Conservation (phyloP, 1,284 basidiomycete genomes). For the Trametes versicolor region DNA sequence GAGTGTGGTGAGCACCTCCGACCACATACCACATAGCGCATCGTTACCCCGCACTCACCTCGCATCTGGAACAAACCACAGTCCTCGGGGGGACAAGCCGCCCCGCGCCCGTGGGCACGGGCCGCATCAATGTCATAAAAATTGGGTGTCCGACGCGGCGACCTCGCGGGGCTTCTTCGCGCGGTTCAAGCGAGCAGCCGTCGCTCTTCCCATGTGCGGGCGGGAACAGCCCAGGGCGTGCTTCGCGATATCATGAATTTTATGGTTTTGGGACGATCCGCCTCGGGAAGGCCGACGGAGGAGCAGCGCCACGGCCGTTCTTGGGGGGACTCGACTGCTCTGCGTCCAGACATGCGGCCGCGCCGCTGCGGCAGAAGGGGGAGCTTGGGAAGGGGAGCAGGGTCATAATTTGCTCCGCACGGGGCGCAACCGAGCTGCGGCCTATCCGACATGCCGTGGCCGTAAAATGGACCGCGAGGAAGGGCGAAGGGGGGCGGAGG, state of each 20-base stretch:
- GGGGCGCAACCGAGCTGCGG: neutral
- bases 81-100: neutral
- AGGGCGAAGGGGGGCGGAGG: neutral
- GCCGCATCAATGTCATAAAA: neutral
- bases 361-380: neutral
- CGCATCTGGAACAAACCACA: neutral
- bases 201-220: neutral
- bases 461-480: neutral
- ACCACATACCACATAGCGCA: too few species aligned
- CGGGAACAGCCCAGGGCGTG: neutral
- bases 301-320: too few species aligned
- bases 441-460: conserved; percentile 3
- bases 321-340: too few species aligned
- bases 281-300: neutral
- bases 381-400: neutral
- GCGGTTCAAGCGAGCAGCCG: neutral
- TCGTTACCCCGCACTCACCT: neutral
- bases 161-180: conserved; percentile 6
- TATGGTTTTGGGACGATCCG: neutral
- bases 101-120: neutral
- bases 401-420: neutral
- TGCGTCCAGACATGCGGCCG: neutral
- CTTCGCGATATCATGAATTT: neutral
- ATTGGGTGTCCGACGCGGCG: neutral
- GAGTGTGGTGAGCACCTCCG: too few species aligned